Evolutionary conservation across 2,329 filamentous ascomycete species (phyloP), one percentile per base, ranked within the genome.

Genomic region (Aspergillus sp.): DNA sequence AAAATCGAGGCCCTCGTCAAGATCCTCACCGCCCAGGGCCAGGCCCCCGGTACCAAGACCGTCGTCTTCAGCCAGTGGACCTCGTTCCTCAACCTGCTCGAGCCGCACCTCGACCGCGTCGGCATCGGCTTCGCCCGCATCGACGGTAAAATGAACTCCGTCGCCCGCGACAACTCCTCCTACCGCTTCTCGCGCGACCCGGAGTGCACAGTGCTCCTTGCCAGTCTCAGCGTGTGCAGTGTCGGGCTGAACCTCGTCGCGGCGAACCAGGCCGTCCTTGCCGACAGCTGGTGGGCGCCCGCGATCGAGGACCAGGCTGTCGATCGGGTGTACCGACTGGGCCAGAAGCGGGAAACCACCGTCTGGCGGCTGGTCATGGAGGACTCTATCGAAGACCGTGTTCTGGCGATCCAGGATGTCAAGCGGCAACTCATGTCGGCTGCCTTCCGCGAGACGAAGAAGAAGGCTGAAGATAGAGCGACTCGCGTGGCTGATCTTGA

Each of bases 281-380:
- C 84, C 0, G 91, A 96, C 69, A 88, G 83, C 53, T 96, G 90
- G 91, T 96, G 91, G 88, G 90, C 91, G 1, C 91, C 91, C 0
- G 90, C 90, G 1, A 94, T 96, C 50, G 91, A 96, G 70, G 90
- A 95, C 60, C 91, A 96, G 67, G 92, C 92, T 3, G 81, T 95
- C 2, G 91, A 96, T 66, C 86, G 91, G 4, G 90, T 96, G 6
- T 89, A 96, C 66, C 82, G 91, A 0, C 78, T 96, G 0, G 91
- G 91, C 0, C 92, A 96, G 73, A 92, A 81, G 57, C 82, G 88
- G 35, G 81, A 86, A 55, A 91, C 87, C 0, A 91, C 84, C 1
- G 86, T 95, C 1, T 94, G 90, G 78, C 79, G 90, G 44, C 76
- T 96, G 9, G 83, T 96, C 1, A 87, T 95, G 74, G 88, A 95